Evolutionary conservation across 148 eudicot species (phyloP), one percentile per base, ranked within the genome.

Genomic region (Suaeda aralocaspica): DNA sequence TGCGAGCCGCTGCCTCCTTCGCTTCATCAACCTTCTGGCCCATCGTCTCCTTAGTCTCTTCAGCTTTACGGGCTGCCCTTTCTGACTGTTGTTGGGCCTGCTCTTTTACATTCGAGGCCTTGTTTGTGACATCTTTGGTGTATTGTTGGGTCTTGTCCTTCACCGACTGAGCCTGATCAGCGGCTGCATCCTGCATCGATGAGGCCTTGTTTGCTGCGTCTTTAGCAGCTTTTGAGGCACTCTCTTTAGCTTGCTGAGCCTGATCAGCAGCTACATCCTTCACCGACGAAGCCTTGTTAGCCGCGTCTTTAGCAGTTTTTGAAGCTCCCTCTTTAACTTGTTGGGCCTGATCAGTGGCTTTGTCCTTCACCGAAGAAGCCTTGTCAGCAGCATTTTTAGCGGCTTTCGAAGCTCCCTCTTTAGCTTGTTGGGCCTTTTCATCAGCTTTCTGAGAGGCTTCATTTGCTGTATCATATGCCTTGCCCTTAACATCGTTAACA

Each of bases 241-340:
- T 55, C 2, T 76, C 71, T 36, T 72, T 64, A 5, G 71, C 77
- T 51, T 79, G 66, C n/a, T 41, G 25, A 9, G 72, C 80, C 11
- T 66, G 36, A 45, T 68, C 61, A 5, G 25, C 9, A 6, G 70
- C 67, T 12, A 29, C 55, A 28, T 72, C 76, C 26, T 72, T 72
- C 52, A 44, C 13, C 25, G 69, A 72, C 0, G 69, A 4, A 2
- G 76, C 80, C 29, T 66, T 62, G 67, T 48, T 21, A 1, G 63
- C 42, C 1, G 69, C 70, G 1, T 71, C 76, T 29, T 28, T 42
- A 2, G 73, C 42, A 8, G 79, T 55, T 21, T 70, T 70, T 0
- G 34, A 41, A 14, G 75, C 68, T 2, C 16, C 45, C 2, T 76
- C 71, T 36, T 72, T 64, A 5, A 68, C 77, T 51, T 79, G 66